Base-by-base conservation (phyloP, 179 eudicot species). In the Vitellaria paradoxa region DNA sequence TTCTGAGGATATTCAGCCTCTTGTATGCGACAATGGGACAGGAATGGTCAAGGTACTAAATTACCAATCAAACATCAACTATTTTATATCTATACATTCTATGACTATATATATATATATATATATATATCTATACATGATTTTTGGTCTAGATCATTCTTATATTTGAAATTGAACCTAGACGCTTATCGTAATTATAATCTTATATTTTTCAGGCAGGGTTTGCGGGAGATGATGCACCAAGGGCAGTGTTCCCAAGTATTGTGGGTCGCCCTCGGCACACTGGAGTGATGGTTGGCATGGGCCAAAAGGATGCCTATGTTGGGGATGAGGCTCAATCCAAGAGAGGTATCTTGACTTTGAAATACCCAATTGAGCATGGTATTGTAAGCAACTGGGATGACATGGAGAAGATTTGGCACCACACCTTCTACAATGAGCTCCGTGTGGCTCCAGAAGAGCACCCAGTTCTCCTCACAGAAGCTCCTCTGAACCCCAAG, bases 171-270 rank as follows among this genome's bases (percentile, higher is more conserved):
- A 1, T 55, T 11, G 64, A 18, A 18, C 23, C 24, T 60, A 60
- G 8, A 60, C 5, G 24, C 24, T 20, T 6, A 60, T 18, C 4
- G 9, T 23, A 18, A 20, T 5, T 6, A 18, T 60, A 23, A 20
- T 18, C 65, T 15, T 50, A 14, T 26, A 66, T 17, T 76, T 21
- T 47, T 18, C 74, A 85, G 90, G 90, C 90, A 76, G 90, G 90
- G 7, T 87, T 87, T 65, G 90, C 88, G 40, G 88, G 90, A 77
- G 90, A 87, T 75, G 90, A 87, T 80, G 90, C 90, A 72, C 90
- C 90, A 11, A 79, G 90, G 81, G 90, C 90, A 7, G 88, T 87
- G 5, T 87, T 87, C 75, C 90, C 90, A 26, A 87, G 90, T 20
- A 87, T 87, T 14, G 88, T 87, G 46, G 85, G 89, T 2, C 83